These are phyloP conservation scores for Strobilomyces echinocephalus DNA, from an alignment of 768 basidiomycete species.

Conservation along the genomic window DNA sequence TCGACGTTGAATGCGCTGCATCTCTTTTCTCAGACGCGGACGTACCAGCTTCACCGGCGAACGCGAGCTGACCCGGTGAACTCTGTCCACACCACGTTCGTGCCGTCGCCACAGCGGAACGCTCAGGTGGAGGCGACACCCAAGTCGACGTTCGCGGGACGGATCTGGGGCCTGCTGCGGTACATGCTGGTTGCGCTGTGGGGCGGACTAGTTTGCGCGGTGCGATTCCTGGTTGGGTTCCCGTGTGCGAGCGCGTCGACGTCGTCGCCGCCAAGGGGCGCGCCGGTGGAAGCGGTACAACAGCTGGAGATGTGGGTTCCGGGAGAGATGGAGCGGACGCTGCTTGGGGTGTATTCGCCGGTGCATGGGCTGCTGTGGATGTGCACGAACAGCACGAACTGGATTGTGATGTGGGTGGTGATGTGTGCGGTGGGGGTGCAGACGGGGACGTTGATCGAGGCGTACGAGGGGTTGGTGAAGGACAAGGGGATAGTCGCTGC, in stretches of 20 bases:
- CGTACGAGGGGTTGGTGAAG: constrained; percentile 64
- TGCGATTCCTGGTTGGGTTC: constrained; percentile 66
- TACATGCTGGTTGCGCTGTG: constrained; percentile 39
- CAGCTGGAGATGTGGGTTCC: constrained; percentile 78
- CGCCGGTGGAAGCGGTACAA: constrained; percentile 54
- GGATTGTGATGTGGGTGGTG: constrained; percentile 65
- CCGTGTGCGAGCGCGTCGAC: constrained; percentile 39
- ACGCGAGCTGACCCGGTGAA: constrained; percentile 52
- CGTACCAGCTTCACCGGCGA: constrained; percentile 64
- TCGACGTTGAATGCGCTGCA: constrained; percentile 60
- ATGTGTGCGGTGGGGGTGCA: constrained; percentile 66
- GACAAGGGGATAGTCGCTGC: constrained; percentile 71
- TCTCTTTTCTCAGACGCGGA: constrained; percentile 63
- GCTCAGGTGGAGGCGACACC: constrained; percentile 27
- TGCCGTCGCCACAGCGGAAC: constrained; percentile 39
- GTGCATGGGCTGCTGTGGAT: constrained; percentile 72
- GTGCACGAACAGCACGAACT: constrained; percentile 64
- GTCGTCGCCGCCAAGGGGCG: constrained; percentile 30
- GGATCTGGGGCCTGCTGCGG: constrained; percentile 30
- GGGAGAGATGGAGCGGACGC: constrained; percentile 59
- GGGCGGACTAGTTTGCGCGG: constrained; percentile 50
- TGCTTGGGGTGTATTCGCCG: constrained; percentile 78
- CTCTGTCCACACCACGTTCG: constrained; percentile 66
- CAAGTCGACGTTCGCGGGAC: constrained; percentile 42
- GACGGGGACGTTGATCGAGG: constrained; percentile 36